Percentiles rank a stretch among this genome's conserved stretches.
Evolutionary conservation across 371 early-diverging fungal species (phyloP).

Genomic region (Smittium culicis): DNA sequence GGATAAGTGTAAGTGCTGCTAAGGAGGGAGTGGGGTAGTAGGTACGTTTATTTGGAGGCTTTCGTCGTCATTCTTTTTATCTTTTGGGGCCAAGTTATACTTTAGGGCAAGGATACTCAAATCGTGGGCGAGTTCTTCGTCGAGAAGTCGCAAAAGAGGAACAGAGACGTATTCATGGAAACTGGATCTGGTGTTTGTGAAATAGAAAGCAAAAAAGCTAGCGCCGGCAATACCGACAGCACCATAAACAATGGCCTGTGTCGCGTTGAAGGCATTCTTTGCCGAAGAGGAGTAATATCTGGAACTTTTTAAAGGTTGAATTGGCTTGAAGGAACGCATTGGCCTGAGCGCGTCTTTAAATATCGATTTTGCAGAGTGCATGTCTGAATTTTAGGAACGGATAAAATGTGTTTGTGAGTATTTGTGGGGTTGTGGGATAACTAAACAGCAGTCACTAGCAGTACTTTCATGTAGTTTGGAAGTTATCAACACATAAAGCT

Average conservation of each 20-base stretch:
- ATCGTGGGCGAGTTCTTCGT: slow-evolving; percentile 56
- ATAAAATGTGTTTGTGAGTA: too few relatives aligned
- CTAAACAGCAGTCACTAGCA: too few relatives aligned
- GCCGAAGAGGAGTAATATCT: too few relatives aligned
- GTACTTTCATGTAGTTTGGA: too few relatives aligned
- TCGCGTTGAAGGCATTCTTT: not conserved
- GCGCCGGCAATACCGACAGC: slow-evolving; percentile 12
- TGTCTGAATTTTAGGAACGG: too few relatives aligned
- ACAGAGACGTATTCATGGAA: slow-evolving; percentile 42
- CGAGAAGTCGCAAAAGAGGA: slow-evolving; percentile 51
- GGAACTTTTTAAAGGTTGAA: too few relatives aligned
- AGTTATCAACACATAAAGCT: too few relatives aligned
- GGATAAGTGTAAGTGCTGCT: not conserved
- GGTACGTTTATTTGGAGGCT: slow-evolving; percentile 29
- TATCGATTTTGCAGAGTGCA: too few relatives aligned
- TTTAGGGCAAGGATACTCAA: slow-evolving; percentile 41
- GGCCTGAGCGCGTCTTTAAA: too few relatives aligned
- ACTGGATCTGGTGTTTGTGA: slow-evolving; percentile 51
- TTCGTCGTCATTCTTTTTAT: slow-evolving; percentile 33
- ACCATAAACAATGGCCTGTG: not conserved
- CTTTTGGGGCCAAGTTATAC: slow-evolving; percentile 41
- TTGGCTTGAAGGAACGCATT: too few relatives aligned
- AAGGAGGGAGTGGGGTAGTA: too few relatives aligned
- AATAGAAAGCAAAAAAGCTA: slow-evolving; percentile 36
- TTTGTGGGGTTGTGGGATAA: too few relatives aligned